Evolutionary conservation across 805 yeast species (phyloP).

Genomic region (Isabelozyma rhagii): DNA sequence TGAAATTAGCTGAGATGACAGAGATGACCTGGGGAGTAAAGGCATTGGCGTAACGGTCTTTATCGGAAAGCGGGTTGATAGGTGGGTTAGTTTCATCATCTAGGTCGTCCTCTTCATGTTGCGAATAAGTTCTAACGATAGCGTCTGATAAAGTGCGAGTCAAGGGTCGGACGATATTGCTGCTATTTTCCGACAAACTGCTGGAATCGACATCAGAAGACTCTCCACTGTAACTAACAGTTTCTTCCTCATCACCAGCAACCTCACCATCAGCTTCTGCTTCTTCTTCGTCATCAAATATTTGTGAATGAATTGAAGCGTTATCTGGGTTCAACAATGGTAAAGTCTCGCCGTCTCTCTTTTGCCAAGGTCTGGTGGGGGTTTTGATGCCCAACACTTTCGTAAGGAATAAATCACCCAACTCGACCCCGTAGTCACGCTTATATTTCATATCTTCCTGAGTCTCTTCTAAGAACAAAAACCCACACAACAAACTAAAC

Average conservation of each 20-base stretch:
- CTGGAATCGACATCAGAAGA: not conserved
- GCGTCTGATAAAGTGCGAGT: conserved; percentile 17
- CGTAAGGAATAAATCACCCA: conserved; percentile 31
- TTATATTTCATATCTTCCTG: conserved; percentile 18
- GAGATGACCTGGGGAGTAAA: conserved; percentile 30
- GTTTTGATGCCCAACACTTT: conserved; percentile 19
- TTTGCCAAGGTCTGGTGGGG: conserved; percentile 29
- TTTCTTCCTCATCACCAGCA: not conserved
- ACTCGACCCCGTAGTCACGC: conserved; percentile 30
- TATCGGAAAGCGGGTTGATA: not conserved
- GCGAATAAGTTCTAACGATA: conserved; percentile 15
- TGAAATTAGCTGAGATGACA: conserved; percentile 30
- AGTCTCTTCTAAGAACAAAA: conserved; percentile 38
- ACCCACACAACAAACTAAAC: conserved; percentile 24
- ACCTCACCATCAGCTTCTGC: not conserved
- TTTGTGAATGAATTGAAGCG: not conserved
- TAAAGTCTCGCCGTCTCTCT: not conserved
- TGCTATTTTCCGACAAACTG: conserved; percentile 2
- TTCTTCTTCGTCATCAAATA: not conserved
- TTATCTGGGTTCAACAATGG: not conserved
- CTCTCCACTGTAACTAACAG: not conserved
- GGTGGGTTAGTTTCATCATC: not conserved
- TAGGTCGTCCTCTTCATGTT: conserved; percentile 4
- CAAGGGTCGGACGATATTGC: conserved; percentile 5
- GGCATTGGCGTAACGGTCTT: conserved; percentile 7